Conservation (phyloP, 2,329 filamentous ascomycete genomes). For the Epichloe hybrida region DNA sequence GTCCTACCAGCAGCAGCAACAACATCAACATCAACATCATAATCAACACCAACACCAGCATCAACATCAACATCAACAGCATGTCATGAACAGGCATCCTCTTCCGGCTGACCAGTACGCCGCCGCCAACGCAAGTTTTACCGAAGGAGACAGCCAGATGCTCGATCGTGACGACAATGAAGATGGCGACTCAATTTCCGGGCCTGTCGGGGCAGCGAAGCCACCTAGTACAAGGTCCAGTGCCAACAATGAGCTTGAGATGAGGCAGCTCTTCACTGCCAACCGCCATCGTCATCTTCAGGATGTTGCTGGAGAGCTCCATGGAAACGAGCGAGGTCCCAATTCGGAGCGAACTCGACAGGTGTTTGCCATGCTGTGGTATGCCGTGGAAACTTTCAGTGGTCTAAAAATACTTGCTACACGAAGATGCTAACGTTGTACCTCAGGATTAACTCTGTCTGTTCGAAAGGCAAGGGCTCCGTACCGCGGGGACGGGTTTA, state of each 20-base stretch:
- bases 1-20: slow-evolving; percentile 24
- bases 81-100: slow-evolving; percentile 31
- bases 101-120: slow-evolving; percentile 41
- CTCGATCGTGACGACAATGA: slow-evolving; percentile 46
- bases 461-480: slow-evolving; percentile 64
- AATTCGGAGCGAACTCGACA: slow-evolving; percentile 75
- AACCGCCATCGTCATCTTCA: slow-evolving; percentile 55
- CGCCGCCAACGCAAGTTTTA: slow-evolving; percentile 36
- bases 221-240: slow-evolving; percentile 50
- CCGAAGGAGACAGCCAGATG: slow-evolving; percentile 45
- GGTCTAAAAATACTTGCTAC: not conserved
- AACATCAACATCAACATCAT: slow-evolving; percentile 22
- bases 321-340: slow-evolving; percentile 65
- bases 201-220: slow-evolving; percentile 34
- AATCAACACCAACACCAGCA: slow-evolving; percentile 17
- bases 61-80: slow-evolving; percentile 26
- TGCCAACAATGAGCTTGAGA: slow-evolving; percentile 69
- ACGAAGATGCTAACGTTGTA: not conserved
- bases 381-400: slow-evolving; percentile 18
- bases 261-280: slow-evolving; percentile 58
- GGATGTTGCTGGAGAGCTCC: slow-evolving; percentile 62
- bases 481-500: slow-evolving; percentile 90
- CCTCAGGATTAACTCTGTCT: slow-evolving; percentile 58
- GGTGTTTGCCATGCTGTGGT: slow-evolving; percentile 84
- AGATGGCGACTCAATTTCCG: slow-evolving; percentile 39